Conservation (phyloP, 192 early-diverging fungal genomes). For the Backusella tarrabulga region DNA sequence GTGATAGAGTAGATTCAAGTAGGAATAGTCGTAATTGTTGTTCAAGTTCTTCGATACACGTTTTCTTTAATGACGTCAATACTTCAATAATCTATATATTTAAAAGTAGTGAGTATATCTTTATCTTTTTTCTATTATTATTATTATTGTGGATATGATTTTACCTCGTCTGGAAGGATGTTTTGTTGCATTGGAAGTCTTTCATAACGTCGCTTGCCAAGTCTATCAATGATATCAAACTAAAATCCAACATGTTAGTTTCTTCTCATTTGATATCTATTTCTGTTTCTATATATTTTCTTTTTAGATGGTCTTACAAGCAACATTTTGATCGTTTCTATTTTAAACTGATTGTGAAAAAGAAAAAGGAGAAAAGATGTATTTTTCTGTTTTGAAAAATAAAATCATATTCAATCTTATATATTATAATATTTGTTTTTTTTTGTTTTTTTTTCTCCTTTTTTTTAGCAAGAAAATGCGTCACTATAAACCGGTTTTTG, state of each 20-base stretch:
- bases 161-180: not conserved
- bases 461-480: not conserved
- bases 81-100: not conserved
- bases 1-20: not conserved
- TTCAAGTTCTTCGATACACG: not conserved
- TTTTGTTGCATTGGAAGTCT: not conserved
- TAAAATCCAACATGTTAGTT: not conserved
- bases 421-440: not conserved
- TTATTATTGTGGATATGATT: no score
- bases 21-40: not conserved
- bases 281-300: not conserved
- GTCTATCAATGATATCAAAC: not conserved
- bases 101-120: not conserved
- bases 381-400: not conserved
- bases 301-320: not conserved
- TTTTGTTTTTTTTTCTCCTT: not conserved
- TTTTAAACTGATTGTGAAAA: not conserved
- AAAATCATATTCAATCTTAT: not conserved
- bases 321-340: not conserved
- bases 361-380: not conserved
- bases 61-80: not conserved
- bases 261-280: no score
- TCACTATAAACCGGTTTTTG: slow-evolving; percentile 1
- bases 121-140: not conserved
- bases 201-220: not conserved